phyloP scores from a whole-genome alignment of 345 rosid genomes.

The Mallotus nudiflorus region DNA sequence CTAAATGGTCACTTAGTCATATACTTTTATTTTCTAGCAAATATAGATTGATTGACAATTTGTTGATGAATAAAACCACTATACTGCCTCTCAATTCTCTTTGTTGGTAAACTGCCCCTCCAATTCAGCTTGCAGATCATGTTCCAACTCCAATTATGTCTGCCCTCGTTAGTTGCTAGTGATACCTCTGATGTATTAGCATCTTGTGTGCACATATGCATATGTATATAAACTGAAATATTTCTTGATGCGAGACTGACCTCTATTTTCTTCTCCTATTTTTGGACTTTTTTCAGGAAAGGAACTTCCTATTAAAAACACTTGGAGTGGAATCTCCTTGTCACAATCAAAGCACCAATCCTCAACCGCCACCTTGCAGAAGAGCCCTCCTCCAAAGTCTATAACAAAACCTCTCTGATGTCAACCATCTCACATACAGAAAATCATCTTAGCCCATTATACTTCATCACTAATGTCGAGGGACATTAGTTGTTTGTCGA shows the following conservation, averaged over 20 bases:
- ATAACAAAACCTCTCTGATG: conserved; percentile 40
- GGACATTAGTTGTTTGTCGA: conserved; percentile 25
- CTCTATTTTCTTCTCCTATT: conserved; percentile 2
- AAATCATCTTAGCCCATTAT: conserved; percentile 22
- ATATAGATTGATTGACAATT: no score
- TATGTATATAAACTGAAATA: background rate
- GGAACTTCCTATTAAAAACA: conserved; percentile 84
- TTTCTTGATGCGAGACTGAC: conserved; percentile 29
- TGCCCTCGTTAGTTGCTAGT: background rate
- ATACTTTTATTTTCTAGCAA: no score
- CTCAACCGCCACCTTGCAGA: conserved; percentile 91
- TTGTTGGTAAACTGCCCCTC: background rate
- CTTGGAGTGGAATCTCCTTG: conserved; percentile 87
- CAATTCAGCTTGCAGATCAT: background rate
- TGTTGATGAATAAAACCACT: no score
- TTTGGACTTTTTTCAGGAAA: conserved; percentile 60
- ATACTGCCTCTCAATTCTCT: background rate
- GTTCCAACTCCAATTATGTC: background rate
- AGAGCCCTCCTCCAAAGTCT: conserved; percentile 93
- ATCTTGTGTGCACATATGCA: background rate
- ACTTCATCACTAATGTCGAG: conserved; percentile 25
- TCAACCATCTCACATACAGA: conserved; percentile 33
- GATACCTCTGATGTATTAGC: background rate
- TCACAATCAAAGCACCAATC: conserved; percentile 53
- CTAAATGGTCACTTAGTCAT: background rate